Conservation (phyloP, 257 asterid species). For the Ilex asprella region DNA sequence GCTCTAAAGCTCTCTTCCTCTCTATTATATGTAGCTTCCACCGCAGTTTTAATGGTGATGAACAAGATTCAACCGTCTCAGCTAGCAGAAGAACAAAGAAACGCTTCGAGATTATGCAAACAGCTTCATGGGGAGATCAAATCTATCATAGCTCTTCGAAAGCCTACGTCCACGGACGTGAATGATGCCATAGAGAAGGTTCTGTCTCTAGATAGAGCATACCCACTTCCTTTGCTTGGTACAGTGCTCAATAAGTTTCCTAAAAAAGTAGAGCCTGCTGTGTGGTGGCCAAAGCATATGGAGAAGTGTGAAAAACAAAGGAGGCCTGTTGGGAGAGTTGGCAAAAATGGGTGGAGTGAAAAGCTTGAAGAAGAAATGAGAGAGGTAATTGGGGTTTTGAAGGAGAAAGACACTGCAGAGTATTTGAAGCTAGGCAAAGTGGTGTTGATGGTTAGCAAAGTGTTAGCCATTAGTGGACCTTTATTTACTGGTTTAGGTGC, state of each 20-base stretch:
- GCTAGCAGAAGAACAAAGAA: neutral
- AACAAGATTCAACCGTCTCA: neutral
- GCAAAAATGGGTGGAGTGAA: slow-evolving; percentile 43
- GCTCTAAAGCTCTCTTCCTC: neutral
- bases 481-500: slow-evolving; percentile 58
- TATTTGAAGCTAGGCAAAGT: slow-evolving; percentile 42
- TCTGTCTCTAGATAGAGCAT: neutral
- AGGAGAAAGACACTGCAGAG: slow-evolving; percentile 42
- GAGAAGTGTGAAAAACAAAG: slow-evolving; percentile 5
- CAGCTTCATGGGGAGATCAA: neutral
- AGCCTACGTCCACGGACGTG: neutral
- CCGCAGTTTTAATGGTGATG: neutral
- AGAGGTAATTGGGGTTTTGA: slow-evolving; percentile 24
- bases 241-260: too few species aligned
- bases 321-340: neutral
- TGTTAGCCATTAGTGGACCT: slow-evolving; percentile 44
- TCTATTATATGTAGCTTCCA: neutral
- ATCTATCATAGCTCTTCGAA: neutral
- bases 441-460: slow-evolving; percentile 45
- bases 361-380: slow-evolving; percentile 56
- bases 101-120: neutral
- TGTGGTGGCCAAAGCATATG: slow-evolving; percentile 45
- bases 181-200: neutral
- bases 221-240: too few species aligned
- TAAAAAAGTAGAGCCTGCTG: slow-evolving; percentile 28